These are phyloP conservation scores for Kodamaea sp. DNA, from an alignment of 1,139 yeast genomes.

Conservation along the genomic window DNA sequence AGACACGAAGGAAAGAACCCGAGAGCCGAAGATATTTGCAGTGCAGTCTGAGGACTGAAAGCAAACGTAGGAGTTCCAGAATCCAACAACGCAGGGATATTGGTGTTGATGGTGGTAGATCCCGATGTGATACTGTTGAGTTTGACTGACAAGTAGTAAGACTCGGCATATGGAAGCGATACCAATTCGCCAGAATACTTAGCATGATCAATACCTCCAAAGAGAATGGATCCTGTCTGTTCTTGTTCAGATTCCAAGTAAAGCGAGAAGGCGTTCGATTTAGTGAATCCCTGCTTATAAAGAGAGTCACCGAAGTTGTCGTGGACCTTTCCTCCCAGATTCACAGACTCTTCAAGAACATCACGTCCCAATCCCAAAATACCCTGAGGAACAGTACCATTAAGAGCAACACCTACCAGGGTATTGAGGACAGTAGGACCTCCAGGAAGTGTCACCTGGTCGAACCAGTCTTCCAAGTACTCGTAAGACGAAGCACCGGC, in stretches of 20 bases:
- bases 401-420: conserved; percentile 51
- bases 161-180: conserved; percentile 17
- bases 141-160: conserved; percentile 3
- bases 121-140: conserved; percentile 2
- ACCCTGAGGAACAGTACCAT: conserved; percentile 55
- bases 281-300: conserved; percentile 27
- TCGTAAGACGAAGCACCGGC: neutral
- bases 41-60: neutral
- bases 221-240: conserved; percentile 45
- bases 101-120: neutral
- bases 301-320: conserved; percentile 29
- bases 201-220: conserved; percentile 60
- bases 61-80: conserved; percentile 1
- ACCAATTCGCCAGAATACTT: conserved; percentile 49
- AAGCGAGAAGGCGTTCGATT: conserved; percentile 38
- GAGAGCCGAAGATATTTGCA: neutral
- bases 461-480: neutral
- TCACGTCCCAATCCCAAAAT: conserved; percentile 48
- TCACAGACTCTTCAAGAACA: neutral
- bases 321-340: conserved; percentile 7
- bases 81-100: neutral
- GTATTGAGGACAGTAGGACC: conserved; percentile 8
- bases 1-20: neutral
- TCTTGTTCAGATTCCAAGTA: conserved; percentile 20
- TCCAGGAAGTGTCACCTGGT: conserved; percentile 17